Evolutionary conservation across 106 monocot genomes (phyloP), one percentile per base, ranked within the genome.

Genomic region (Vanilla planifolia): DNA sequence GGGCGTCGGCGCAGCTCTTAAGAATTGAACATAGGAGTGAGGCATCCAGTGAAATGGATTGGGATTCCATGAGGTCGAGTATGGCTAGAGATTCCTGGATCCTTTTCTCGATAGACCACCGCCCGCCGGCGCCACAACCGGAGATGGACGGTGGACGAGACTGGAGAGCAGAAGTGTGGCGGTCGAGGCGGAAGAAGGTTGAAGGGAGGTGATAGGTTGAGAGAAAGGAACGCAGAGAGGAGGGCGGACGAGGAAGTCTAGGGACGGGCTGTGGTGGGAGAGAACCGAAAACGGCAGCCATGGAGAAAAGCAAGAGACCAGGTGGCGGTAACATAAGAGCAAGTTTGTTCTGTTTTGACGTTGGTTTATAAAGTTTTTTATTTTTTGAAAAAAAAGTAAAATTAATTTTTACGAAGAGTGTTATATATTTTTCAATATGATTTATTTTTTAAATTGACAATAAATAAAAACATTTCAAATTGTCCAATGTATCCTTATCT

Each of bases 11-110:
- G 51, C 80, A 80, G 74, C 61, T 21, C 62, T 71, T 70, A 71
- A 80, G 70, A 41, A 75, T 66, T 55, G 62, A 33, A 66, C 65
- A 74, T 40, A 79, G 46, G 55, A 80, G 61, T 26, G 75, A 15
- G 1, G 75, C 62, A n/a, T 75, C 80, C 23, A 63, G 71, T 2
- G 56, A 10, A 51, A 74, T 75, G 80, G 67, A 66, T 22, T 80
- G 61, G 19, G 67, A 16, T 5, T 62, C 56, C 80, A 80, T 80
- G 28, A 75, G 74, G 61, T 79, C 79, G 65, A 74, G 74, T 6
- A 79, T 42, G 61, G 74, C 44, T 11, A 79, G 65, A n/a, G 79
- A 79, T 25, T 74, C 74, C 4, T 48, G 55, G 74, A 79, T 61
- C 43, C 79, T 59, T 43, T 48, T 65, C 61, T 74, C 79, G 53